These are phyloP conservation scores for Penicillium malachiteum DNA, from an alignment of 495 filamentous ascomycete species.

Conservation along the genomic window DNA sequence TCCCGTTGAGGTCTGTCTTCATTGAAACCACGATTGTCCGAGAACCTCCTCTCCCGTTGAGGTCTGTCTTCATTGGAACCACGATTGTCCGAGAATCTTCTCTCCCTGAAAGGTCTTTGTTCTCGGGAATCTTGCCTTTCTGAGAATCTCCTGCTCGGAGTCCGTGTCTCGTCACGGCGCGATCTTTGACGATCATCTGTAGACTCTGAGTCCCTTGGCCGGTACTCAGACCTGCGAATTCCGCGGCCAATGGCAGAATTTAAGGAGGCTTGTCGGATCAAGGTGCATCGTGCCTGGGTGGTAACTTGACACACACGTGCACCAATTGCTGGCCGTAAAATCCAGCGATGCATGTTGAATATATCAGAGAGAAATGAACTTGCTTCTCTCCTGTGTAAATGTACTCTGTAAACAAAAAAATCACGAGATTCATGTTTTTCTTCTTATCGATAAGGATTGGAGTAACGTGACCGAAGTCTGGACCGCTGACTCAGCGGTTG, in stretches of 20 bases:
- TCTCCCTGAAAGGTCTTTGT: neutral
- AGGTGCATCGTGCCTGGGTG: neutral
- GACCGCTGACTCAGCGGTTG: slow-evolving; percentile 23
- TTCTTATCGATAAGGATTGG: slow-evolving; percentile 7
- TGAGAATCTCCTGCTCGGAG: neutral
- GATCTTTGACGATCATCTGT: neutral
- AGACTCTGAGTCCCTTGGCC: neutral
- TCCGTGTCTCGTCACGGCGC: neutral
- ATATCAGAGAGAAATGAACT: no score
- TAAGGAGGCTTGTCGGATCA: slow-evolving; percentile 40
- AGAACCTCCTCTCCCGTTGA: no score
- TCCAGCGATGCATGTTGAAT: neutral
- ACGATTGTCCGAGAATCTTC: neutral
- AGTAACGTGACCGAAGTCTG: slow-evolving; percentile 3
- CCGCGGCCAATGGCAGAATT: slow-evolving; percentile 56
- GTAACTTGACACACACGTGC: neutral
- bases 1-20: no score
- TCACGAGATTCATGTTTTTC: neutral
- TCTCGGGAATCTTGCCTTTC: neutral
- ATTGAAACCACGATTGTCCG: no score
- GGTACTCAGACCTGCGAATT: slow-evolving; percentile 40
- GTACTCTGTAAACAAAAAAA: no score
- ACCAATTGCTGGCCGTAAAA: neutral
- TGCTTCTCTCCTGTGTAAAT: no score
- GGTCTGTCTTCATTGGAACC: no score